Conservation (phyloP, 2,329 filamentous ascomycete species). For the Calonectria pteridis region DNA sequence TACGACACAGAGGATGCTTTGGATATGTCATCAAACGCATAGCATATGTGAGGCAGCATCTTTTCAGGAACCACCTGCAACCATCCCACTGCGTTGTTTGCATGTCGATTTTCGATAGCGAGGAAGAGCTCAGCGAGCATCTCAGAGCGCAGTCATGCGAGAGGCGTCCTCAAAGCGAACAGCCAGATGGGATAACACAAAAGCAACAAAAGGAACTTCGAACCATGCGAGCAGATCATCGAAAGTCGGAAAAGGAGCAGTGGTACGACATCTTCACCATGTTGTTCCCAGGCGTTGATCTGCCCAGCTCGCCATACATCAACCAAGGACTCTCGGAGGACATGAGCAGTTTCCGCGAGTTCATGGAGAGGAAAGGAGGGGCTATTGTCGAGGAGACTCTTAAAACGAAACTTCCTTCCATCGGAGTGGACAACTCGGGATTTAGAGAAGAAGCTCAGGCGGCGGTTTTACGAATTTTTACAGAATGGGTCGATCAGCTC, state of each 20-base stretch:
- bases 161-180: conserved; percentile 12
- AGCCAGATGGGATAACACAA: conserved; percentile 16
- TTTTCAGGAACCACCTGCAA: conserved; percentile 18
- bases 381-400: conserved; percentile 11
- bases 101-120: conserved; percentile 1
- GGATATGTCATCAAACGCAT: conserved; percentile 13
- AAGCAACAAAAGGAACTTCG: conserved; percentile 13
- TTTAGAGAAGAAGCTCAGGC: conserved; percentile 9
- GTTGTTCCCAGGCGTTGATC: conserved; percentile 3
- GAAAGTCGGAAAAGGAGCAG: conserved; percentile 9
- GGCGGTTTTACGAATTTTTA: background rate
- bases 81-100: conserved; percentile 14
- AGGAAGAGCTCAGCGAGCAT: conserved; percentile 13
- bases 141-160: conserved; percentile 10
- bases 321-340: conserved; percentile 11
- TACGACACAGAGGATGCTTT: conserved; percentile 1
- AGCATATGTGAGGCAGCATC: conserved; percentile 19
- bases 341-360: conserved; percentile 21
- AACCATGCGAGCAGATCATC: conserved; percentile 10
- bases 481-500: conserved; percentile 2
- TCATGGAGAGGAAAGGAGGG: conserved; percentile 16
- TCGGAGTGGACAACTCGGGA: background rate
- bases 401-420: background rate
- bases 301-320: conserved; percentile 17
- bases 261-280: conserved; percentile 20